Percentiles rank a stretch among this genome's conserved stretches.
These are phyloP conservation scores for Piloderma croceum DNA, from an alignment of 768 basidiomycete genomes.

Conservation along the genomic window DNA sequence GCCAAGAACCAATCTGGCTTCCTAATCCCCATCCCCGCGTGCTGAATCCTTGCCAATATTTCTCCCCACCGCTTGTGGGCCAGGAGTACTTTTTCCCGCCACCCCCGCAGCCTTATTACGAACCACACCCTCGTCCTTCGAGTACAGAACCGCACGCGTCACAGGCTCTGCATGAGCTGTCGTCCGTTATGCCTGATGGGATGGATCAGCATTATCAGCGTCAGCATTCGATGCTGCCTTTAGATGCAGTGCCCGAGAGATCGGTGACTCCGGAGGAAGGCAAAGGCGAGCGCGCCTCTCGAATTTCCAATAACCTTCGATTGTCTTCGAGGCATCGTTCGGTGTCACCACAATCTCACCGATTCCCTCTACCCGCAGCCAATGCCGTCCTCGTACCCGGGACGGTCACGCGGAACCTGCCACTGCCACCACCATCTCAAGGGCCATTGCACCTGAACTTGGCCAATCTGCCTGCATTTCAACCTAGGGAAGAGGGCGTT, in stretches of 20 bases:
- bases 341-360: slow-evolving; percentile 56
- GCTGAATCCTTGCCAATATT: slow-evolving; percentile 27
- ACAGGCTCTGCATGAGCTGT: slow-evolving; percentile 23
- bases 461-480: too few relatives aligned
- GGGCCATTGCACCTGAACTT: too few relatives aligned
- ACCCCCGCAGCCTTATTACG: slow-evolving; percentile 19
- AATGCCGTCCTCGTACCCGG: slow-evolving; percentile 10
- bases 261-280: slow-evolving; percentile 44
- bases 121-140: slow-evolving; percentile 47
- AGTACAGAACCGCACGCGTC: slow-evolving; percentile 42
- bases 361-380: slow-evolving; percentile 37
- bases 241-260: slow-evolving; percentile 14
- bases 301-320: slow-evolving; percentile 55
- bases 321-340: slow-evolving; percentile 53
- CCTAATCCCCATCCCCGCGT: slow-evolving; percentile 31
- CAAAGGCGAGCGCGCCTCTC: slow-evolving; percentile 54
- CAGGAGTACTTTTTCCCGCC: slow-evolving; percentile 32
- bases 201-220: slow-evolving; percentile 24
- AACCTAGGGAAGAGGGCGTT: slow-evolving; percentile 26
- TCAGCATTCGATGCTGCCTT: slow-evolving; percentile 24
- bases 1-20: slow-evolving; percentile 47
- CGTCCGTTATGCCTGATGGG: slow-evolving; percentile 33
- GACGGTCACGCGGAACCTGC: slow-evolving; percentile 3
- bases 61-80: slow-evolving; percentile 19
- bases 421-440: slow-evolving; percentile 2